Conservation (phyloP, 805 yeast genomes). For the Metschnikowia kunwiensis region DNA sequence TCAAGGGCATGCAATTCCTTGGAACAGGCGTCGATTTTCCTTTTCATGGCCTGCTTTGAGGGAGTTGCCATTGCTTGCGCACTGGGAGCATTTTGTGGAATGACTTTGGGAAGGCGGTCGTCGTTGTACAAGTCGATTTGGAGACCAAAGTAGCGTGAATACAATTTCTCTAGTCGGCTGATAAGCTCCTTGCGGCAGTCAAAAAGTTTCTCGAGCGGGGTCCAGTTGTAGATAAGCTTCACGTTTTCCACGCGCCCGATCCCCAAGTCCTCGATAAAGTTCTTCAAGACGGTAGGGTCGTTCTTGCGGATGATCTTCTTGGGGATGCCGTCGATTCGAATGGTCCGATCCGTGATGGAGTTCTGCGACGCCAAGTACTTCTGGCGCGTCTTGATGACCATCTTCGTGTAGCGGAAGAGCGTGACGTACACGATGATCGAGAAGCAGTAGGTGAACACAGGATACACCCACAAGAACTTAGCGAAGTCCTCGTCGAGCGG, state of each 20-base stretch:
- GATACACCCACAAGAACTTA: slow-evolving; percentile 49
- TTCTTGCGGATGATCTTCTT: slow-evolving; percentile 33
- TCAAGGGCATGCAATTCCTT: slow-evolving; percentile 37
- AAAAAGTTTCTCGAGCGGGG: slow-evolving; percentile 40
- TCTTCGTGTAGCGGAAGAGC: slow-evolving; percentile 45
- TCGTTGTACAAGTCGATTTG: slow-evolving; percentile 38
- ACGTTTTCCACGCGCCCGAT: slow-evolving; percentile 54
- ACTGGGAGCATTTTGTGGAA: slow-evolving; percentile 18
- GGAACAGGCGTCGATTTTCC: slow-evolving; percentile 32
- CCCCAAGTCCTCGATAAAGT: slow-evolving; percentile 52
- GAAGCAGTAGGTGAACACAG: slow-evolving; percentile 54
- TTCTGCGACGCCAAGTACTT: slow-evolving; percentile 57
- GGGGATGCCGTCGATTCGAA: slow-evolving; percentile 55
- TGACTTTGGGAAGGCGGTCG: slow-evolving; percentile 32
- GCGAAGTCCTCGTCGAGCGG: slow-evolving; percentile 37
- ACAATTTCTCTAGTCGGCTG: slow-evolving; percentile 37
- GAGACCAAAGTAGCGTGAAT: slow-evolving; percentile 42
- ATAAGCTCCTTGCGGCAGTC: slow-evolving; percentile 31
- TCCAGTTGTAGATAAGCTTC: slow-evolving; percentile 46
- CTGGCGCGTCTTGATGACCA: slow-evolving; percentile 52
- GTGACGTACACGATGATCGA: slow-evolving; percentile 46
- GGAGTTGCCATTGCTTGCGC: slow-evolving; percentile 11
- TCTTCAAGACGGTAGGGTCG: slow-evolving; percentile 41
- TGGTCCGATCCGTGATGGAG: slow-evolving; percentile 59
- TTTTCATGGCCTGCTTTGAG: slow-evolving; percentile 20